Percentiles rank a stretch among this genome's conserved stretches.
Conservation (phyloP, 2,329 filamentous ascomycete genomes). For the Grosmannia huntii region DNA sequence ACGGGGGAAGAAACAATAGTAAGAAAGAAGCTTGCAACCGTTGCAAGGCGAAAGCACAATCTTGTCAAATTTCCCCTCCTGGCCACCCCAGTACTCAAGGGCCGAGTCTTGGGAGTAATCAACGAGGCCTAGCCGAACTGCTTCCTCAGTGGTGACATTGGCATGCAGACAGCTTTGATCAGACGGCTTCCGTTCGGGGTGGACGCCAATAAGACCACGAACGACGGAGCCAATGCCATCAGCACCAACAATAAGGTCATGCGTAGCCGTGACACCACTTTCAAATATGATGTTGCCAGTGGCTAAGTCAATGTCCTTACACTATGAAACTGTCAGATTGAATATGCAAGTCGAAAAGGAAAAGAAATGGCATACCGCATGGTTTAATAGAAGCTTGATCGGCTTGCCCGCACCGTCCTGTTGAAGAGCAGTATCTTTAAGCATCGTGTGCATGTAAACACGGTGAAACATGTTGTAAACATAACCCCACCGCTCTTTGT, state of each 20-base stretch:
- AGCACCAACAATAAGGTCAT: conserved; percentile 50
- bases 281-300: conserved; percentile 37
- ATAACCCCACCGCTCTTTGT: conserved; percentile 32
- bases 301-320: conserved; percentile 35
- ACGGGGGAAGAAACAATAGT: conserved; percentile 58
- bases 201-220: conserved; percentile 49
- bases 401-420: conserved; percentile 39
- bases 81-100: conserved; percentile 59
- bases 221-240: conserved; percentile 57
- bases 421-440: conserved; percentile 45
- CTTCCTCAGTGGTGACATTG: conserved; percentile 50
- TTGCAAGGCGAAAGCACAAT: conserved; percentile 60
- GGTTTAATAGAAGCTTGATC: conserved; percentile 41
- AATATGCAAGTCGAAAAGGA: not conserved
- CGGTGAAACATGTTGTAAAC: conserved; percentile 47
- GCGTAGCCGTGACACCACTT: conserved; percentile 34
- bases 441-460: conserved; percentile 55
- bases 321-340: conserved; percentile 2
- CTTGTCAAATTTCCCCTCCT: conserved; percentile 43
- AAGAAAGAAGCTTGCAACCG: conserved; percentile 36
- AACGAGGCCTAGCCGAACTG: conserved; percentile 43
- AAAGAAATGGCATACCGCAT: conserved; percentile 25
- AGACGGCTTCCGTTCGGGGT: conserved; percentile 44
- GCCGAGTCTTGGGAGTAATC: conserved; percentile 49
- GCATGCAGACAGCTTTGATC: conserved; percentile 51